Evolutionary conservation across 768 basidiomycete species (phyloP).

Genomic region (Rhizopogon salebrosus): DNA sequence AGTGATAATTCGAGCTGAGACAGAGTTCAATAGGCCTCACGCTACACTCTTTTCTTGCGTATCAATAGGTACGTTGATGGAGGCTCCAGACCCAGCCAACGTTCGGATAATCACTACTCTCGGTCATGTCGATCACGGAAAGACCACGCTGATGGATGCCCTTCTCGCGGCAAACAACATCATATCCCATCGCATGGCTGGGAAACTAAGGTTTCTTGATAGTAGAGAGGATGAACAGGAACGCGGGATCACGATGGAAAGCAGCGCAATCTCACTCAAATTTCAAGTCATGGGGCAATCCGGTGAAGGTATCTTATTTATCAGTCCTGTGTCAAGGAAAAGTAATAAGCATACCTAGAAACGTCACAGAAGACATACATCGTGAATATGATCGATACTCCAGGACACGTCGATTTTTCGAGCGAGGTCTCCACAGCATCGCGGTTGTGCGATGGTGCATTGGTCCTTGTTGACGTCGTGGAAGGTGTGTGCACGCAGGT

Average conservation of each 20-base stretch:
- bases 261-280: slow-evolving; percentile 85
- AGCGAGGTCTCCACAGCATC: slow-evolving; percentile 96
- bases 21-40: not conserved
- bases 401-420: slow-evolving; percentile 98
- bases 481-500: slow-evolving; percentile 99
- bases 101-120: slow-evolving; percentile 81
- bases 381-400: slow-evolving; percentile 97
- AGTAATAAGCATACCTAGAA: slow-evolving; percentile 41
- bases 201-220: slow-evolving; percentile 94
- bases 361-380: slow-evolving; percentile 64
- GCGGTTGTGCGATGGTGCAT: slow-evolving; percentile 88
- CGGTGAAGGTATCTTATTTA: slow-evolving; percentile 52
- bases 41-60: not conserved
- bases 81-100: slow-evolving; percentile 33
- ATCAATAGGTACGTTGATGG: slow-evolving; percentile 1
- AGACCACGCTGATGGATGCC: slow-evolving; percentile 92
- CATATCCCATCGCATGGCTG: slow-evolving; percentile 90
- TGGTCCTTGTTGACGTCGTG: slow-evolving; percentile 93
- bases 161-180: slow-evolving; percentile 97
- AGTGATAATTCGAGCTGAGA: no score
- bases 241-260: slow-evolving; percentile 98
- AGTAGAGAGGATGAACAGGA: slow-evolving; percentile 96
- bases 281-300: slow-evolving; percentile 72
- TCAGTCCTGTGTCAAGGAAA: slow-evolving; percentile 5
- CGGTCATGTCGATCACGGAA: slow-evolving; percentile 93